Evolutionary conservation across 164 flowering plant genomes (phyloP), one percentile per base, ranked within the genome.

Genomic region (Magnolia sinica): DNA sequence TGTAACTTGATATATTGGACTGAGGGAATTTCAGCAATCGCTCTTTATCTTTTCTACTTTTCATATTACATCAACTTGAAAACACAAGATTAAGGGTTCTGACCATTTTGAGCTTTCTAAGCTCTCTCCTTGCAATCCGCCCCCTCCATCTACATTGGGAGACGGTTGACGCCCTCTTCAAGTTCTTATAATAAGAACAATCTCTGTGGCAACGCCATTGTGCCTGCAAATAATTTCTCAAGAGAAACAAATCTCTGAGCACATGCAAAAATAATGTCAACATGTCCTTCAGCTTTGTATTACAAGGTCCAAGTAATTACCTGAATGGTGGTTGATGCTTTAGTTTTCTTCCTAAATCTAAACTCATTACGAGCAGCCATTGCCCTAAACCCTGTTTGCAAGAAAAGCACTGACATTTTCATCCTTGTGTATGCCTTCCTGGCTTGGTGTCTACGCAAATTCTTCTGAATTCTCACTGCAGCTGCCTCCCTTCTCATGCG

Each of bases 121-220:
- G 86, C 79, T 86, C 93, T 75, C 68, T 86, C 80, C 85, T 80
- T 65, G 90, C 87, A 78, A 79, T 71, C 77, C 83, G 87, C 71
- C 86, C 88, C 75, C 93, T 90, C 90, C 92, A 89, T 83, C 88
- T 83, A 79, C 88, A 81, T 81, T 95, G 99, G 50, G 87, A 83
- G 49, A 84, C 55, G 50, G 84, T 68, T 72, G 93, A 82, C 76
- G 91, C 89, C 79, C 76, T 83, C 82, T 80, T 87, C 52, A 91
- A 89, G 74, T 81, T 88, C 85, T 85, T 87, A 77, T 87, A 88
- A 82, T 87, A 80, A 70, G 90, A 83, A 20, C 58, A 76, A 70
- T 80, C 88, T 75, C 82, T 82, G 77, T 92, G 84, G 75, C 92
- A 67, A n/a, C 90, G 93, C 96, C 93, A 91, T 72, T 82, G 79